Base-by-base conservation (phyloP, 768 basidiomycete species). In the Trametes sanguinea region DNA sequence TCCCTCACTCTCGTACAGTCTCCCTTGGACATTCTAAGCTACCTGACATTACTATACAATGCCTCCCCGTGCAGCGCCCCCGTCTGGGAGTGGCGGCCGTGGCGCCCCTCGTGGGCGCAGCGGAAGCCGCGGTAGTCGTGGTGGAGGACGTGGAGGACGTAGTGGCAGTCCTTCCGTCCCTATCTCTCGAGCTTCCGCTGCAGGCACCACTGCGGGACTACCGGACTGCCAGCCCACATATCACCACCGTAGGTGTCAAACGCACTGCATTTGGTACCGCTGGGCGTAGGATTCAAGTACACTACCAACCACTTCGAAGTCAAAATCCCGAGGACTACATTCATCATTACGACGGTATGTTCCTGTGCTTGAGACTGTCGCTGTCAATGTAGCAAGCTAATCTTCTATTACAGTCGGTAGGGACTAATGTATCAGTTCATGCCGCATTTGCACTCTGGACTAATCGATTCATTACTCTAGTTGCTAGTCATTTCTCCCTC, bases 291-390 rank as follows among this genome's bases (percentile, higher is more conserved):
- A 76, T 81, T 32, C 66, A 64, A 14, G 76, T 85, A 6, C 63
- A 58, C 6, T n/a, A 78, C 83, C 33, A 94, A 93, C 71, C 87
- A 87, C 54, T 93, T 90, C 65, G 71, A 69, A 43, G 83, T 84
- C 3, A 77, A 80, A 0, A 83, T 89, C 86, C 90, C 0, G 81
- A 86, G 27, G 74, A 72, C 6, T 80, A 83, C 35, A 91, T 92
- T 44, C 80, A 87, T 62, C 92, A 93, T 67, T 92, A 93, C 68
- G 90, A 94, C 71, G 86, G 92, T 88, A 69, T 63, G 86, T 70
- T 70, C n/a, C 17, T 39, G 5, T 50, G 3, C 17, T 13, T 50
- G 14, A n/a, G 32, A 29, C 35, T 37, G 35, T 37, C 35, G 11
- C 11, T 6, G 6, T 50, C 29, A 32, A 39, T 56, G 35, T 17